Percentiles rank a stretch among this genome's conserved stretches.
These are phyloP conservation scores for Brettanomyces naardenensis DNA, from an alignment of 805 yeast species.

Conservation along the genomic window DNA sequence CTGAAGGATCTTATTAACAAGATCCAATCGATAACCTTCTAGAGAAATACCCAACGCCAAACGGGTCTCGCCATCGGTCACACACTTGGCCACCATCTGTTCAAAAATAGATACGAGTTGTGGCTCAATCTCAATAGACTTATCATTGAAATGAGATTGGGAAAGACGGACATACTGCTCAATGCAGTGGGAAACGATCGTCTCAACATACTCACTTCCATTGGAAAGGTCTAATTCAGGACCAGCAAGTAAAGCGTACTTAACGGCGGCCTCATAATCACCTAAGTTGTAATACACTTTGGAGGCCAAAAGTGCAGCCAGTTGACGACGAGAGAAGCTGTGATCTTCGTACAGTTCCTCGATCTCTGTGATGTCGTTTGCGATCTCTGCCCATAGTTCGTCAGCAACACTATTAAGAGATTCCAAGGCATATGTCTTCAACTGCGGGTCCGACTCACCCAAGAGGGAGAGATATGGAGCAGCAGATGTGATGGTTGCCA, in stretches of 20 bases:
- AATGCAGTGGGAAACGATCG: constrained; percentile 89
- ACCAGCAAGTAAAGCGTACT: constrained; percentile 81
- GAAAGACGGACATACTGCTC: constrained; percentile 68
- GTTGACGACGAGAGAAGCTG: constrained; percentile 53
- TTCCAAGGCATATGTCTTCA: constrained; percentile 78
- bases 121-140: constrained; percentile 38
- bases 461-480: constrained; percentile 87
- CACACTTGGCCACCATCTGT: constrained; percentile 78
- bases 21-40: constrained; percentile 81
- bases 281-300: constrained; percentile 89
- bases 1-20: constrained; percentile 53
- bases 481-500: constrained; percentile 54
- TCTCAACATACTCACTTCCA: constrained; percentile 80
- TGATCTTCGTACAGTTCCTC: constrained; percentile 89
- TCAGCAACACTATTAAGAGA: constrained; percentile 78
- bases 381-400: constrained; percentile 95
- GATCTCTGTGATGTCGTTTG: constrained; percentile 78
- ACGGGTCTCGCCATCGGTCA: constrained; percentile 58
- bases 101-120: constrained; percentile 69
- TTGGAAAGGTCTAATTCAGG: constrained; percentile 68
- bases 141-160: constrained; percentile 35
- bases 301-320: constrained; percentile 90
- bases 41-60: constrained; percentile 86
- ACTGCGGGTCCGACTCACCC: constrained; percentile 67
- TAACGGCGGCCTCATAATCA: constrained; percentile 85